These are phyloP conservation scores for Clavispora asparagi DNA, from an alignment of 805 yeast species.

Conservation along the genomic window DNA sequence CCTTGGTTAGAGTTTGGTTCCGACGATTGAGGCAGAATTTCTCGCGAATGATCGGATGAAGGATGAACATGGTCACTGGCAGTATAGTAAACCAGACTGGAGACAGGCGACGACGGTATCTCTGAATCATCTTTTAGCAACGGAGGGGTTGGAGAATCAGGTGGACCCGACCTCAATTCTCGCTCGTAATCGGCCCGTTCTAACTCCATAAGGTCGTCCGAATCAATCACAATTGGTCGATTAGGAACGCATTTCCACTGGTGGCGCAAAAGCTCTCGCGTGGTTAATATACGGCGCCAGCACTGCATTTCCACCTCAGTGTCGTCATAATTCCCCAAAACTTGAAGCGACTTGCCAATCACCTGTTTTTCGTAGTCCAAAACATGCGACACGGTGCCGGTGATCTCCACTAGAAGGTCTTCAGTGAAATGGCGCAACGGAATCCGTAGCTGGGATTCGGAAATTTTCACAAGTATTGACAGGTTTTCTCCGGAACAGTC, in stretches of 20 bases:
- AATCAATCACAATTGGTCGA: neutral
- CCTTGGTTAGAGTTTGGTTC: too few relatives aligned
- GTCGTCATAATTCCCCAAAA: constrained; percentile 14
- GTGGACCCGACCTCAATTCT: neutral
- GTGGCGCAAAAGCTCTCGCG: constrained; percentile 12
- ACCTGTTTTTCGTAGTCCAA: constrained; percentile 5
- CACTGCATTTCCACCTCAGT: constrained; percentile 22
- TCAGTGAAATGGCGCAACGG: constrained; percentile 11
- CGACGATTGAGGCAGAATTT: too few relatives aligned
- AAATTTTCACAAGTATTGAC: constrained; percentile 21
- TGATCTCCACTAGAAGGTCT: constrained; percentile 23
- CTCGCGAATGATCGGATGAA: neutral
- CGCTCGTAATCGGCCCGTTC: neutral
- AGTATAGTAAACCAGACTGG: neutral
- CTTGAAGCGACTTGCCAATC: constrained; percentile 3
- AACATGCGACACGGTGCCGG: constrained; percentile 14
- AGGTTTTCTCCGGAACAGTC: constrained; percentile 30
- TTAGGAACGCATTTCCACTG: constrained; percentile 23
- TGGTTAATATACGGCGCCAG: constrained; percentile 24
- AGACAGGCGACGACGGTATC: neutral
- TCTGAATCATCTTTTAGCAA: too few relatives aligned
- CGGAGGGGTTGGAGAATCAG: neutral
- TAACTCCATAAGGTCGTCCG: neutral
- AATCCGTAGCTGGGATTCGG: constrained; percentile 10
- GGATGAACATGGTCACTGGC: neutral